These are phyloP conservation scores for Tolypocladium amazonense DNA, from an alignment of 2,329 filamentous ascomycete genomes.

Conservation along the genomic window DNA sequence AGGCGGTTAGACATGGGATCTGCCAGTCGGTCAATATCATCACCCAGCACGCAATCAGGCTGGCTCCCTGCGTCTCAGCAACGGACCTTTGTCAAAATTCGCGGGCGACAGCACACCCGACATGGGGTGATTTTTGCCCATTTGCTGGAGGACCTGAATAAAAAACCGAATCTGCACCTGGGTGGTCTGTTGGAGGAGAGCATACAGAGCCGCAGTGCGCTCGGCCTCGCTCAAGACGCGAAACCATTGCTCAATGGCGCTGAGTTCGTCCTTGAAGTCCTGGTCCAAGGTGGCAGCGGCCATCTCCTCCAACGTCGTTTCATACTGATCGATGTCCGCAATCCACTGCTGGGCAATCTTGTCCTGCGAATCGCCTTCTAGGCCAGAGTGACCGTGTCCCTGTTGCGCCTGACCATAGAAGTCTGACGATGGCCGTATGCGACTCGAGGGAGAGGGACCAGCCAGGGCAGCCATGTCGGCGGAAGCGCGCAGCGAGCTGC, in stretches of 20 bases:
- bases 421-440: slow-evolving; percentile 89
- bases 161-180: slow-evolving; percentile 99
- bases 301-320: slow-evolving; percentile 98
- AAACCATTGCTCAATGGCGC: slow-evolving; percentile 99
- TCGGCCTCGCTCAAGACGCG: slow-evolving; percentile 94
- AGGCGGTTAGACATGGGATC: slow-evolving; percentile 96
- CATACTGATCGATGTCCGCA: slow-evolving; percentile 96
- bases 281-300: slow-evolving; percentile 96
- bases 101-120: slow-evolving; percentile 88
- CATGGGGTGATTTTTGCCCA: slow-evolving; percentile 98
- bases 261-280: slow-evolving; percentile 98
- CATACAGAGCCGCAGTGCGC: slow-evolving; percentile 88
- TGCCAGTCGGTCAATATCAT: slow-evolving; percentile 25
- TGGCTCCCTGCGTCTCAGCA: neutral
- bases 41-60: neutral
- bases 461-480: slow-evolving; percentile 87
- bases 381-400: slow-evolving; percentile 53
- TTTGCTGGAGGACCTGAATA: slow-evolving; percentile 96
- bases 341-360: slow-evolving; percentile 98
- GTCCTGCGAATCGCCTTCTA: slow-evolving; percentile 75
- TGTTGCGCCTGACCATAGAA: slow-evolving; percentile 75
- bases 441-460: slow-evolving; percentile 55
- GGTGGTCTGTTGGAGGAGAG: slow-evolving; percentile 92
- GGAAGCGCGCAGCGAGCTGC: slow-evolving; percentile 83
- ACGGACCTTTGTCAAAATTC: slow-evolving; percentile 87